Base-by-base conservation (phyloP, 2,329 filamentous ascomycete genomes). In the Trichoderma sp. region DNA sequence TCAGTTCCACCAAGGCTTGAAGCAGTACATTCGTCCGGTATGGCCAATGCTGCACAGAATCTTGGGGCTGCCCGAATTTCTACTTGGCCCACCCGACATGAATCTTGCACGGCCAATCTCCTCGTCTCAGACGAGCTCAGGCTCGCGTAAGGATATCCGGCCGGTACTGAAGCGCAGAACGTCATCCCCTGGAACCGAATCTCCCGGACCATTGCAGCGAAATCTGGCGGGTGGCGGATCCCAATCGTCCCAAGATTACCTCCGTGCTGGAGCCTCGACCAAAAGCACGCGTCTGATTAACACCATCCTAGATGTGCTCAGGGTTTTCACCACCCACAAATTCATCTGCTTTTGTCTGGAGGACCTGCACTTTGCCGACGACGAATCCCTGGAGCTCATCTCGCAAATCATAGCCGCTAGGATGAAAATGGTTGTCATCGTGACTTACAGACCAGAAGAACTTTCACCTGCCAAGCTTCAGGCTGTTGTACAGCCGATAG, bases 331-430 rank as follows among this genome's bases (percentile, higher is more conserved):
- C 0, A 88, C 92, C 24, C 92, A 95, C 82, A 97, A 95, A 80
- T 92, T 98, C 80, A 95, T 98, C 72, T 97, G 94, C 80, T 92
- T 98, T 79, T 95, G 92, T 79, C 85, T 98, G 33, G 96, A 98
- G 80, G 96, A 98, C 83, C 85, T 98, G 38, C 95, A 98, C 80
- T 97, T 95, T 83, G 95, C 95, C 7, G 96, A 98, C 81, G 91
- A 93, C 31, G 96, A 98, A 83, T 97, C 93, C 16, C 85, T 97
- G 65, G 94, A 97, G 75, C 87, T 98, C 71, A 92, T 98, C 53
- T 90, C 92, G 18, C 93, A 95, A 80, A 95, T 98, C 71, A 91
- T 97, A 74, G 88, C 89, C 68, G 91, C 93, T 1, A 93, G 93
- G 78, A 90, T 98, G 76, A 94, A 93, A 24, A 93, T 98, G 85